Evolutionary conservation across 257 asterid genomes (phyloP).

Genomic region (Solanum pinnatisectum): DNA sequence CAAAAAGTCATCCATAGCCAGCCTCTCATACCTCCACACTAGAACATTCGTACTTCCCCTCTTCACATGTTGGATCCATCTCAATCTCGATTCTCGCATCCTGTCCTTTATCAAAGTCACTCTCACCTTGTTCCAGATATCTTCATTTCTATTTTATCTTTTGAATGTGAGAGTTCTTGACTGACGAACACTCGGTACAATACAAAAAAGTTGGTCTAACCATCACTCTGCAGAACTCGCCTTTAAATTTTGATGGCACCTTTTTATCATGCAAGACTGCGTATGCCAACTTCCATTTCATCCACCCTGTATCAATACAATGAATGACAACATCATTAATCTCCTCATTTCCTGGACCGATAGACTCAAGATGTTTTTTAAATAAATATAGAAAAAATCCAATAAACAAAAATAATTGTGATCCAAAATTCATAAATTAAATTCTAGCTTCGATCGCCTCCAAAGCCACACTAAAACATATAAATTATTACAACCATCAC

Average conservation of each 20-base stretch:
- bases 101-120: neutral
- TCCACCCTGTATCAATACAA: too few species aligned
- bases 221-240: neutral
- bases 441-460: neutral
- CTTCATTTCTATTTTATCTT: neutral
- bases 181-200: neutral
- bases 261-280: neutral
- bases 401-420: neutral
- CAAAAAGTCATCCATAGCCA: neutral
- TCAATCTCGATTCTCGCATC: neutral
- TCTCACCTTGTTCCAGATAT: neutral
- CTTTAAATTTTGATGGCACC: neutral
- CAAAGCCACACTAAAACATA: neutral
- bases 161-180: neutral
- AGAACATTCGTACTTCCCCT: neutral
- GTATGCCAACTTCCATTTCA: neutral
- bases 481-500: neutral
- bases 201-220: neutral
- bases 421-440: too few species aligned
- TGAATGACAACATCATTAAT: neutral
- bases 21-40: neutral
- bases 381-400: too few species aligned
- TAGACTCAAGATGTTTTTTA: too few species aligned
- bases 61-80: neutral
- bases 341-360: neutral